These are phyloP conservation scores for Phytophthora brassicae DNA, from an alignment of 352 stramenopile species.

Conservation along the genomic window DNA sequence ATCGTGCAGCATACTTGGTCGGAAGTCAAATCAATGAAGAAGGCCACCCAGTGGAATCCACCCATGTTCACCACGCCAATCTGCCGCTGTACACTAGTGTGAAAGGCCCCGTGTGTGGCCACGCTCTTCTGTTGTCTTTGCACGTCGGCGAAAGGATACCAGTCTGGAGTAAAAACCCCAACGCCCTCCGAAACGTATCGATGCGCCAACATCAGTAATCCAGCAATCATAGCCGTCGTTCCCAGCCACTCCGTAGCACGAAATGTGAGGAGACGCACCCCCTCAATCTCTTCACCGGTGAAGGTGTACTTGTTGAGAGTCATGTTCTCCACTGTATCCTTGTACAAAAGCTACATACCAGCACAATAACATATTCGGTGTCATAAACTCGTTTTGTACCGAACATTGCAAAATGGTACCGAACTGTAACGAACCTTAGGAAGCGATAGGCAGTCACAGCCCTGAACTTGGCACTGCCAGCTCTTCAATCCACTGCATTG, in stretches of 20 bases:
- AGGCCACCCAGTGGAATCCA: slow-evolving; percentile 8
- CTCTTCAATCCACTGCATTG: neutral
- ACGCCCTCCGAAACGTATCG: neutral
- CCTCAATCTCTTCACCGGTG: slow-evolving; percentile 2
- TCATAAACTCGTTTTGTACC: neutral
- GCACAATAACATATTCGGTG: slow-evolving; percentile 1
- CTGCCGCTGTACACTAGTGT: neutral
- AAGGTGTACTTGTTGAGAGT: neutral
- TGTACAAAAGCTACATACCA: neutral
- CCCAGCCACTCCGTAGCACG: neutral
- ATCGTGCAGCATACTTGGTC: neutral
- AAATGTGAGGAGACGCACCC: slow-evolving; percentile 6
- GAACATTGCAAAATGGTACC: neutral
- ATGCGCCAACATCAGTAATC: neutral
- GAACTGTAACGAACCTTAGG: slow-evolving; percentile 1
- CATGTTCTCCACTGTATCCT: slow-evolving; percentile 1
- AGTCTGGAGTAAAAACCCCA: slow-evolving; percentile 1
- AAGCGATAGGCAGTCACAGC: neutral
- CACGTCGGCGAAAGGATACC: neutral
- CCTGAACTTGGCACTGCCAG: neutral
- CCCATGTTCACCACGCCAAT: no score
- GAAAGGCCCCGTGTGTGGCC: neutral
- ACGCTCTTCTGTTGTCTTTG: neutral
- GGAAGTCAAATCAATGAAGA: slow-evolving; percentile 1
- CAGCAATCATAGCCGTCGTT: slow-evolving; percentile 2